Percentiles rank a stretch among this genome's conserved stretches.
These are phyloP conservation scores for Calonectria pseudoturangicola DNA, from an alignment of 2,329 filamentous ascomycete species.

Conservation along the genomic window DNA sequence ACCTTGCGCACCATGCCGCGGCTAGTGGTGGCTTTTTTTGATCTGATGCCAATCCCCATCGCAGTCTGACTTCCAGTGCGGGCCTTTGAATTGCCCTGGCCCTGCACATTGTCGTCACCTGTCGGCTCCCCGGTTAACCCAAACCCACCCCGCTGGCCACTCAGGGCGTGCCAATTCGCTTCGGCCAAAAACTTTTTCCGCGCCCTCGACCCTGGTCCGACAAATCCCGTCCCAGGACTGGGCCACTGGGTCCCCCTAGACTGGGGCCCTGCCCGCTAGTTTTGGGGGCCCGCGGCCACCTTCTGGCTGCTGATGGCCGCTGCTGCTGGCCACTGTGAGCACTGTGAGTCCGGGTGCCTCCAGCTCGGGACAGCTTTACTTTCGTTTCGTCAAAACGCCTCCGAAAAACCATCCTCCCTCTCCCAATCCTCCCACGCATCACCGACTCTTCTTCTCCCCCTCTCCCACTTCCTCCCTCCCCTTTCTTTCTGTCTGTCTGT, in stretches of 20 bases:
- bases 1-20: conserved; percentile 32
- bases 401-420: conserved; percentile 39
- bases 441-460: conserved; percentile 48
- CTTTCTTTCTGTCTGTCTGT: conserved; percentile 41
- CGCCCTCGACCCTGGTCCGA: conserved; percentile 44
- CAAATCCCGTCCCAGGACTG: conserved; percentile 54
- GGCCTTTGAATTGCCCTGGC: conserved; percentile 25
- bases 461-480: conserved; percentile 32
- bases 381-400: conserved; percentile 38
- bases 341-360: conserved; percentile 32
- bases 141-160: conserved; percentile 26
- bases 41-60: background rate
- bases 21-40: conserved; percentile 38
- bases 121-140: conserved; percentile 30
- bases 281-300: conserved; percentile 25
- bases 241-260: conserved; percentile 26
- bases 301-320: conserved; percentile 13
- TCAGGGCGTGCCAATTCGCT: conserved; percentile 28
- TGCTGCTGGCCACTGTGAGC: conserved; percentile 25
- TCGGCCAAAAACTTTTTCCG: conserved; percentile 53
- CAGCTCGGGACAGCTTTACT: conserved; percentile 42
- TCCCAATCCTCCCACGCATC: conserved; percentile 30
- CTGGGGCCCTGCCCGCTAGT: conserved; percentile 23
- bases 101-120: conserved; percentile 48
- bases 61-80: conserved; percentile 34